A percentile compares a stretch with the other conserved stretches of the same genome.
phyloP scores from a whole-genome alignment of 2,329 filamentous ascomycete genomes.

The Mollisia scopiformis region DNA sequence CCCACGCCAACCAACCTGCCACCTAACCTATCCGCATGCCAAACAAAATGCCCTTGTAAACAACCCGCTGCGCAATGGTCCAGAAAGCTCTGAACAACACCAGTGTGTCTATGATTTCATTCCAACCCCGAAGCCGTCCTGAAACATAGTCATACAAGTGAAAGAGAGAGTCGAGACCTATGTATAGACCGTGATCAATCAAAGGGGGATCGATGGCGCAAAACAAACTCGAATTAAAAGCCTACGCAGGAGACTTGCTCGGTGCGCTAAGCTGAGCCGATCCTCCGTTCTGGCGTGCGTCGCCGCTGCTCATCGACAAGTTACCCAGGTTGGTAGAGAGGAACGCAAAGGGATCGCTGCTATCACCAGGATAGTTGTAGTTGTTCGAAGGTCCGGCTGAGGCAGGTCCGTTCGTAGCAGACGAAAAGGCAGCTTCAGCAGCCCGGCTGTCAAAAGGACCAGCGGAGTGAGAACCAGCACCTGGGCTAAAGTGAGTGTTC shows the following conservation, averaged over 20 bases:
- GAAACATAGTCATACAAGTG: constrained; percentile 36
- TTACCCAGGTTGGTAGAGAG: constrained; percentile 73
- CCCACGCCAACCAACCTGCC: constrained; percentile 20
- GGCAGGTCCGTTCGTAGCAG: constrained; percentile 78
- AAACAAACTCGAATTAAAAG: constrained; percentile 21
- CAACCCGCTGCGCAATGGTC: constrained; percentile 31
- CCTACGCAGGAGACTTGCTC: constrained; percentile 40
- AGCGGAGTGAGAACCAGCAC: constrained; percentile 77
- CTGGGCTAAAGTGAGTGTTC: constrained; percentile 77
- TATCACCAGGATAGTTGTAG: constrained; percentile 56
- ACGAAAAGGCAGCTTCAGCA: constrained; percentile 92
- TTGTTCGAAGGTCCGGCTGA: constrained; percentile 76
- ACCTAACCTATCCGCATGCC: constrained; percentile 22
- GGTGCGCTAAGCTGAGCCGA: constrained; percentile 34
- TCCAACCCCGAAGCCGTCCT: constrained; percentile 38
- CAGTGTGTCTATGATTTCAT: constrained; percentile 34
- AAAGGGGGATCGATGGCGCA: constrained; percentile 30
- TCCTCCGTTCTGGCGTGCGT: constrained; percentile 65
- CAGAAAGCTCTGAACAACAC: constrained; percentile 32
- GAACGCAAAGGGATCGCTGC: constrained; percentile 77
- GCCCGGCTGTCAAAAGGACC: constrained; percentile 91
- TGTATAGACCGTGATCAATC: constrained; percentile 31
- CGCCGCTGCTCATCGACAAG: constrained; percentile 70
- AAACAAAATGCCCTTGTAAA: constrained; percentile 31
- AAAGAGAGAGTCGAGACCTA: constrained; percentile 31